Conservation (phyloP, 257 asterid genomes). For the Scutellaria barbata region DNA sequence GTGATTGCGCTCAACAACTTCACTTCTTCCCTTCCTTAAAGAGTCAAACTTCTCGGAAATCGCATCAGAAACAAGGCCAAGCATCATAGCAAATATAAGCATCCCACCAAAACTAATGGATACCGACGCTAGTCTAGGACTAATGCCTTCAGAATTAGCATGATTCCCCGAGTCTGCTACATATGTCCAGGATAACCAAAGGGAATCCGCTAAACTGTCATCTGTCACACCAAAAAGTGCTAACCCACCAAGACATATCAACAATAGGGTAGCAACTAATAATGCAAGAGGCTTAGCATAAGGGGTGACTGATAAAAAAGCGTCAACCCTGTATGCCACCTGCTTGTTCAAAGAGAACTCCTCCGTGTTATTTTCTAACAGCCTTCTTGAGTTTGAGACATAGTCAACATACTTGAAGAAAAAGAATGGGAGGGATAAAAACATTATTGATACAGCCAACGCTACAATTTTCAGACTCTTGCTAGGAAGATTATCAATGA, state of each 20-base stretch:
- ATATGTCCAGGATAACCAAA: slow-evolving; percentile 92
- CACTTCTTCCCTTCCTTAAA: slow-evolving; percentile 90
- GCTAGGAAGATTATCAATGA: slow-evolving; percentile 37
- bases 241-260: slow-evolving; percentile 78
- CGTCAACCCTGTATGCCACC: slow-evolving; percentile 77
- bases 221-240: slow-evolving; percentile 84
- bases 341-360: slow-evolving; percentile 74
- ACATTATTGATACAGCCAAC: slow-evolving; percentile 53
- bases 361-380: slow-evolving; percentile 57
- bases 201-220: slow-evolving; percentile 72
- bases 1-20: slow-evolving; percentile 88
- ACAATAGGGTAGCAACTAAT: slow-evolving; percentile 75
- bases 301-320: slow-evolving; percentile 76
- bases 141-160: slow-evolving; percentile 79
- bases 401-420: slow-evolving; percentile 69
- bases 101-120: slow-evolving; percentile 89
- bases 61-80: slow-evolving; percentile 91
- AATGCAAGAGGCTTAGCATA: slow-evolving; percentile 84
- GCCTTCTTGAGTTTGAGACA: slow-evolving; percentile 63
- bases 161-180: slow-evolving; percentile 84
- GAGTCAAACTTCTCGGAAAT: slow-evolving; percentile 95
- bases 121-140: slow-evolving; percentile 76
- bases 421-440: slow-evolving; percentile 66
- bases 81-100: slow-evolving; percentile 98
- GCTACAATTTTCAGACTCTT: slow-evolving; percentile 59